phyloP scores from a whole-genome alignment of 2,329 filamentous ascomycete genomes.

The Alternaria sp. region DNA sequence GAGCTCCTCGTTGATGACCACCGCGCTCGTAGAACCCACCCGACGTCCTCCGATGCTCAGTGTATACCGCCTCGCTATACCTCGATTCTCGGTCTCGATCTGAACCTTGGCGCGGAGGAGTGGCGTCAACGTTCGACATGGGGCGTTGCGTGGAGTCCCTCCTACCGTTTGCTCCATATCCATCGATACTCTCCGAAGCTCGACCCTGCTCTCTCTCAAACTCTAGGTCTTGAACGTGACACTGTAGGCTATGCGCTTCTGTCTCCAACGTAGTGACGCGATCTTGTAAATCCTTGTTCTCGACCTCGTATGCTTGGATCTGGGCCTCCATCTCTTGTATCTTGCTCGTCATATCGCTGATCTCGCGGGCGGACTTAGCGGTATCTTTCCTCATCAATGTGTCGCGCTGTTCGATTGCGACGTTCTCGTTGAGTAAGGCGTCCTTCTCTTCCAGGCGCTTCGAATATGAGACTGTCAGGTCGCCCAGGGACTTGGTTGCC shows the following conservation, averaged over 20 bases:
- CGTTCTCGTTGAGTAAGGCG: neutral
- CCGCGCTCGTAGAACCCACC: neutral
- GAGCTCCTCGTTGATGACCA: neutral
- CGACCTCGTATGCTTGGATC: neutral
- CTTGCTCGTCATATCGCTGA: neutral
- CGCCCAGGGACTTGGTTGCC: neutral
- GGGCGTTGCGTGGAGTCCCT: neutral
- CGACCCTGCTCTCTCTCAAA: neutral
- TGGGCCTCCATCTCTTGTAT: neutral
- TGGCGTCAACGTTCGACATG: neutral
- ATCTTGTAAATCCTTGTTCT: neutral
- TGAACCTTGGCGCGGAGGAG: neutral
- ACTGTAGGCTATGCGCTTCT: neutral
- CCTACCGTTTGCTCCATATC: neutral
- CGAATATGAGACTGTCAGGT: neutral
- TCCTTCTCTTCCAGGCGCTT: neutral
- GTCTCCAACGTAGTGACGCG: neutral
- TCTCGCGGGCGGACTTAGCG: neutral
- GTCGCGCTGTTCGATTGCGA: neutral
- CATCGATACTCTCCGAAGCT: neutral
- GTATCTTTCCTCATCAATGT: neutral
- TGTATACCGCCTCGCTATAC: neutral
- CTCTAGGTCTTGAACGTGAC: neutral
- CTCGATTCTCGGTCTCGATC: neutral
- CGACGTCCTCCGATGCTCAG: neutral